Conservation (phyloP, 371 early-diverging fungal genomes). For the Apophysomyces sp. region DNA sequence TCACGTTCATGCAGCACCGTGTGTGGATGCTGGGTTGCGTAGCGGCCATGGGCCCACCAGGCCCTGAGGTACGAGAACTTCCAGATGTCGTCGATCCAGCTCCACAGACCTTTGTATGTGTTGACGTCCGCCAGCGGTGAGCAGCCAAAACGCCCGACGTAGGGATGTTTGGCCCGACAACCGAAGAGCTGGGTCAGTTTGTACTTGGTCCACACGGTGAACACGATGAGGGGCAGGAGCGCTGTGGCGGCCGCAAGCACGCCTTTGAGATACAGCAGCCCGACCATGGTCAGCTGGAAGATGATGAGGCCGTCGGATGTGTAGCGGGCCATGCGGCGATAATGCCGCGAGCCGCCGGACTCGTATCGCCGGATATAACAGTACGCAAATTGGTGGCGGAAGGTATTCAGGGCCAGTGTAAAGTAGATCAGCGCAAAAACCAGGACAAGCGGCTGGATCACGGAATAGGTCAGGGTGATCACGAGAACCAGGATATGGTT, state of each 20-base stretch:
- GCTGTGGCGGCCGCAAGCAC: conserved; percentile 43
- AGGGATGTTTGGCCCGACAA: conserved; percentile 34
- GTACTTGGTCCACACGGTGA: conserved; percentile 54
- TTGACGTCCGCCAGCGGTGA: conserved; percentile 13
- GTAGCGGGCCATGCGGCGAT: conserved; percentile 78
- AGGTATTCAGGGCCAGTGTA: conserved; percentile 68
- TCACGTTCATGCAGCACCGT: not conserved
- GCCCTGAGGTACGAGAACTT: conserved; percentile 29
- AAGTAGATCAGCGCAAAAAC: conserved; percentile 80
- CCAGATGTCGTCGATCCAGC: conserved; percentile 35
- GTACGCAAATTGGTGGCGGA: conserved; percentile 80
- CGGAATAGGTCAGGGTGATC: conserved; percentile 85
- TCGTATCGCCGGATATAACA: conserved; percentile 88
- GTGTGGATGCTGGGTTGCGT: conserved; percentile 16
- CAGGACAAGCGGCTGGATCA: conserved; percentile 84
- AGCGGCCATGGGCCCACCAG: conserved; percentile 39
- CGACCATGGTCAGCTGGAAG: conserved; percentile 86
- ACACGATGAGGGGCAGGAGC: conserved; percentile 43
- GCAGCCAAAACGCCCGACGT: conserved; percentile 38
- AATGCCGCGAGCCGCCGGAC: conserved; percentile 70
- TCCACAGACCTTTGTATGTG: conserved; percentile 1
- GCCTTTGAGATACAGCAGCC: conserved; percentile 65
- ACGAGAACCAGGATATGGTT: conserved; percentile 78
- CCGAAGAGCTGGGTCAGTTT: conserved; percentile 47
- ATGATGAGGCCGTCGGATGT: conserved; percentile 77